Conservation (phyloP, 2,329 filamentous ascomycete species). For the Aspergillus eucalypticola region DNA sequence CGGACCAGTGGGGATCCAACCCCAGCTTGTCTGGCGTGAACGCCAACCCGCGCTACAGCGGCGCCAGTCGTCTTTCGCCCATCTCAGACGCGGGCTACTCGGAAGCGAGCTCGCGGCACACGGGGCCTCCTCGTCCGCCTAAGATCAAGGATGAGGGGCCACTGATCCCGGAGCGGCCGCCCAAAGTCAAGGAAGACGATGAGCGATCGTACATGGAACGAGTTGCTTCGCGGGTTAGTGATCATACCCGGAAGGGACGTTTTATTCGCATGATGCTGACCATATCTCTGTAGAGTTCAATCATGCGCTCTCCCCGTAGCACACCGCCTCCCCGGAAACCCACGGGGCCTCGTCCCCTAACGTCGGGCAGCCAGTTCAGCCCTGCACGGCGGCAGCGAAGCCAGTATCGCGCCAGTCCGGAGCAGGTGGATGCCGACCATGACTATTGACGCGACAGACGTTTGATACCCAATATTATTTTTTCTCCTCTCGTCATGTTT, state of each 20-base stretch:
- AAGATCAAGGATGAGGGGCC: slow-evolving; percentile 60
- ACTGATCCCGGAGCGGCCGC: slow-evolving; percentile 55
- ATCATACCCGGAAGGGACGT: slow-evolving; percentile 8
- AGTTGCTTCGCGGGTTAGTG: slow-evolving; percentile 41
- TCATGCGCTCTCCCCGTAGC: slow-evolving; percentile 34
- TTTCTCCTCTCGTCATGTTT: neutral
- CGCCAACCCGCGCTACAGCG: slow-evolving; percentile 38
- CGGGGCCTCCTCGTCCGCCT: slow-evolving; percentile 52
- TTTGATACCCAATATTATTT: slow-evolving; percentile 10
- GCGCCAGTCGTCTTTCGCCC: slow-evolving; percentile 45
- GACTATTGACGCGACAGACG: slow-evolving; percentile 27
- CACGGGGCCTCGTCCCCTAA: slow-evolving; percentile 50
- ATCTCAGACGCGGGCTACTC: slow-evolving; percentile 51
- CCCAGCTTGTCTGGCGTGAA: slow-evolving; percentile 40
- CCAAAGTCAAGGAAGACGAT: slow-evolving; percentile 40
- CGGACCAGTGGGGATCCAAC: slow-evolving; percentile 50
- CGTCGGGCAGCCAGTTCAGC: slow-evolving; percentile 38
- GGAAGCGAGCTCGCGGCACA: slow-evolving; percentile 40
- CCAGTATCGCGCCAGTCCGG: slow-evolving; percentile 43
- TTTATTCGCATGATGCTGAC: slow-evolving; percentile 4
- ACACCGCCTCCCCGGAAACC: slow-evolving; percentile 46
- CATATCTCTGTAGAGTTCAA: slow-evolving; percentile 28
- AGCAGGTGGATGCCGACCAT: slow-evolving; percentile 43
- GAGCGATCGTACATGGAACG: slow-evolving; percentile 44
- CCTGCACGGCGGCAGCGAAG: slow-evolving; percentile 39